phyloP scores from a whole-genome alignment of 2,329 filamentous ascomycete species.

The Fusarium sp. region DNA sequence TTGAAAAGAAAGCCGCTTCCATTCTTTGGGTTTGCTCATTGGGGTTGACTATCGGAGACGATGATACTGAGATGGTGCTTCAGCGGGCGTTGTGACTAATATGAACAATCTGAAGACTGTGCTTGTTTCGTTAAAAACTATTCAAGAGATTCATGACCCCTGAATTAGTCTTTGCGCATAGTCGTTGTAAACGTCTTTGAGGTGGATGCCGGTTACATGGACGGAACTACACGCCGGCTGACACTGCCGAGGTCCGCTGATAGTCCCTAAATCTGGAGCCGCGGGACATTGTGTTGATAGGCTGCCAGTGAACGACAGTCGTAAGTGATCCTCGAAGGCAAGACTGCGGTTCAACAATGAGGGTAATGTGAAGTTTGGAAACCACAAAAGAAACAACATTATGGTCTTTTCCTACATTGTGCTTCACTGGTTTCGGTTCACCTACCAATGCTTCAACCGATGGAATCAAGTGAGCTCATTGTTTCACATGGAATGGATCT shows the following conservation, averaged over 20 bases:
- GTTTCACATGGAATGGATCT: background rate
- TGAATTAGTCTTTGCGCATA: background rate
- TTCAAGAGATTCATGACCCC: no score
- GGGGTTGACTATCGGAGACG: background rate
- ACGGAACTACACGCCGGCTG: conserved; percentile 6
- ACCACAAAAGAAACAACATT: background rate
- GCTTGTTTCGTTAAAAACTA: background rate
- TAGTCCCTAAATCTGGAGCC: background rate
- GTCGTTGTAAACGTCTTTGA: background rate
- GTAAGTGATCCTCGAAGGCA: background rate
- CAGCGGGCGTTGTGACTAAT: background rate
- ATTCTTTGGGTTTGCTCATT: conserved; percentile 32
- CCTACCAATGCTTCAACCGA: background rate
- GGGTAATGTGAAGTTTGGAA: background rate
- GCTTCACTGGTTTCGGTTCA: background rate
- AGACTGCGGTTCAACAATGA: background rate
- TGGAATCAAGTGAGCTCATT: background rate
- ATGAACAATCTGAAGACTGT: background rate
- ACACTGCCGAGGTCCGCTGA: conserved; percentile 35
- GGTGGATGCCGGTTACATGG: background rate
- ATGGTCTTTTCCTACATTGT: background rate
- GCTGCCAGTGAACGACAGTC: background rate
- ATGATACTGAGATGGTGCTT: background rate
- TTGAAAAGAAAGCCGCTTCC: conserved; percentile 48
- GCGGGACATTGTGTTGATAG: background rate